Evolutionary conservation across 371 early-diverging fungal genomes (phyloP).

Genomic region (Batrachochytrium dendrobatidis): DNA sequence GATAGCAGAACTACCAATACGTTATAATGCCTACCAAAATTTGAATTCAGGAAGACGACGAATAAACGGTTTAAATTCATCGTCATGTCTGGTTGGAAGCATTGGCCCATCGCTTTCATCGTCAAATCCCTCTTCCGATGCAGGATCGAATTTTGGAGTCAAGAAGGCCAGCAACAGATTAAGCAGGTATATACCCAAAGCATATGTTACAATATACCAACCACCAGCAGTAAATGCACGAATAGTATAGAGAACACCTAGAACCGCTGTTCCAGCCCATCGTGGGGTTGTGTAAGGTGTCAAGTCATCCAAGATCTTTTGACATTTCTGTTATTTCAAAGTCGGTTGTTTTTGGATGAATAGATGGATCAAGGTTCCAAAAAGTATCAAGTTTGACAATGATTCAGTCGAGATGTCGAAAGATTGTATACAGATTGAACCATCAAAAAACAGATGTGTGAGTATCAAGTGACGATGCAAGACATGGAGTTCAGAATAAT

Average conservation of each 20-base stretch:
- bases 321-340: constrained; percentile 26
- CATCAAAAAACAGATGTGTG: no score
- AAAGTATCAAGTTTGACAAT: no score
- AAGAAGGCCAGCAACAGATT: constrained; percentile 91
- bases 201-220: constrained; percentile 89
- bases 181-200: constrained; percentile 88
- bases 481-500: no score
- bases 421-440: no score
- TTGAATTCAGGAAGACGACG: constrained; percentile 99
- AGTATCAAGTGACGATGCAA: no score
- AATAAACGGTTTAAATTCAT: constrained; percentile 98
- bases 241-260: constrained; percentile 64
- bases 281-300: constrained; percentile 68
- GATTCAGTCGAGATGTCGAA: no score
- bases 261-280: constrained; percentile 62
- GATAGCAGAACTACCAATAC: no score
- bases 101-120: constrained; percentile 69
- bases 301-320: constrained; percentile 65
- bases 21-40: constrained; percentile 83
- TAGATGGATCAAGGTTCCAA: no score
- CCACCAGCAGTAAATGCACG: constrained; percentile 80
- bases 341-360: background rate
- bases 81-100: constrained; percentile 81
- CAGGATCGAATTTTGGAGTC: constrained; percentile 93
- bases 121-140: constrained; percentile 59